A percentile compares a stretch with the other conserved stretches of the same genome.
phyloP scores from a whole-genome alignment of 129 eudicot species.

The Artemisia annua region DNA sequence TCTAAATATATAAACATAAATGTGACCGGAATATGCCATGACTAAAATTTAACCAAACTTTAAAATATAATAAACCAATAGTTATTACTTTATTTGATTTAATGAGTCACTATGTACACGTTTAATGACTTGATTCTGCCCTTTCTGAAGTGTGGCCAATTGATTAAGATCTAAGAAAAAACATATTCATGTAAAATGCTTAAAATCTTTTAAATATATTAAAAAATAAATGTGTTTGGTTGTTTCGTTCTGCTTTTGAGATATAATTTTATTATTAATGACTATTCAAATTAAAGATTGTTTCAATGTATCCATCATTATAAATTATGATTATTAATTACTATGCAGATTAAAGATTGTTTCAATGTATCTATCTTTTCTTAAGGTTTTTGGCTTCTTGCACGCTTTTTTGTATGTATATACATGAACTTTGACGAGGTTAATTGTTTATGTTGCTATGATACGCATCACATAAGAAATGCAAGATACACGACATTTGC shows the following conservation, averaged over 20 bases:
- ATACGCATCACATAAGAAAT: neutral
- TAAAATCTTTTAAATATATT: neutral
- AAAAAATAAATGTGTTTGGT: neutral
- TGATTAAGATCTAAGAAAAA: constrained; percentile 3
- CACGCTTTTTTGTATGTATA: too few relatives aligned
- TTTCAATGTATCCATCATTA: too few relatives aligned
- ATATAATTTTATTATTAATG: too few relatives aligned
- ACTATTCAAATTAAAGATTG: too few relatives aligned
- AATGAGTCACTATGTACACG: constrained; percentile 23
- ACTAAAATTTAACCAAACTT: neutral
- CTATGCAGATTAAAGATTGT: too few relatives aligned
- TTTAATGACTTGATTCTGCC: constrained; percentile 22
- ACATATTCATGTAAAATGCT: constrained; percentile 1
- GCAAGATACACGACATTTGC: too few relatives aligned
- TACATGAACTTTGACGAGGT: neutral
- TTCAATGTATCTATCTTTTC: neutral
- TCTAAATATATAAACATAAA: too few relatives aligned
- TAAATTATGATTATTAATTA: too few relatives aligned
- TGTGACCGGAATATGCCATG: too few relatives aligned
- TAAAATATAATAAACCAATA: neutral
- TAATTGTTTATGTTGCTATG: neutral
- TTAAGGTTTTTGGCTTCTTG: neutral
- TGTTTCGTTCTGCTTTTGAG: too few relatives aligned
- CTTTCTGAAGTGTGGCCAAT: constrained; percentile 5
- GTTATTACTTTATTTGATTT: neutral